These are phyloP conservation scores for Puccinia polysora DNA, from an alignment of 1,284 basidiomycete genomes.

Conservation along the genomic window DNA sequence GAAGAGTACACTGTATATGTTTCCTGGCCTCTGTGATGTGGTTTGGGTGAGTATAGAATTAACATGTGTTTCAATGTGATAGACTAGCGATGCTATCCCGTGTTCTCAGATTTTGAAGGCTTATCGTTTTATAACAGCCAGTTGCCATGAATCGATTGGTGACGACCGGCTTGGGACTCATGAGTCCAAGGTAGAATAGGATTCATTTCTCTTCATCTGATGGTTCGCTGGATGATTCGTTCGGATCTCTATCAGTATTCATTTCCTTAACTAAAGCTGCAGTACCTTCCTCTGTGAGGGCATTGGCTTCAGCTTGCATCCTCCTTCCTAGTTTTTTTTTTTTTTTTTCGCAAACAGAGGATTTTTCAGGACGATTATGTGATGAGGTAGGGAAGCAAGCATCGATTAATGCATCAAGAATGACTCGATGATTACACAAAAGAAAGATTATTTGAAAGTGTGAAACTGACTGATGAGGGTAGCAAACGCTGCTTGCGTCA, in stretches of 20 bases:
- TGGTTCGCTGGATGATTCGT: not conserved
- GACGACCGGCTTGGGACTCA: too few species aligned
- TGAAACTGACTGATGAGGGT: slow-evolving; percentile 16
- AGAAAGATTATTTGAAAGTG: not conserved
- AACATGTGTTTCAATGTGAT: too few species aligned
- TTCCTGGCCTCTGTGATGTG: too few species aligned
- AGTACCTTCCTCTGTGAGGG: slow-evolving; percentile 10
- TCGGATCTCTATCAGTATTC: slow-evolving; percentile 6
- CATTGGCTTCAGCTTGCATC: slow-evolving; percentile 32
- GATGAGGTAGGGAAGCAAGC: not conserved
- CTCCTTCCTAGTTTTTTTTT: slow-evolving; percentile 25
- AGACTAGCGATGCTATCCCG: too few species aligned
- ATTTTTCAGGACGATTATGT: not conserved
- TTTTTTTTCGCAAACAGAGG: not conserved
- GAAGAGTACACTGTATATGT: too few species aligned
- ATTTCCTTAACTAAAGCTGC: slow-evolving; percentile 41
- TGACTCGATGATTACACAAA: not conserved
- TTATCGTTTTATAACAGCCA: too few species aligned
- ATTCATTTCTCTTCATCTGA: too few species aligned
- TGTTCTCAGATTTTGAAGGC: too few species aligned
- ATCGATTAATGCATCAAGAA: not conserved
- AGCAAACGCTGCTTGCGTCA: slow-evolving; percentile 33
- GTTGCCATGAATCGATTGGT: too few species aligned
- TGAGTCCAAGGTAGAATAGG: too few species aligned
- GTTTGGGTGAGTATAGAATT: too few species aligned